Base-by-base conservation (phyloP, 192 early-diverging fungal species). In the Coemansia sp. region DNA sequence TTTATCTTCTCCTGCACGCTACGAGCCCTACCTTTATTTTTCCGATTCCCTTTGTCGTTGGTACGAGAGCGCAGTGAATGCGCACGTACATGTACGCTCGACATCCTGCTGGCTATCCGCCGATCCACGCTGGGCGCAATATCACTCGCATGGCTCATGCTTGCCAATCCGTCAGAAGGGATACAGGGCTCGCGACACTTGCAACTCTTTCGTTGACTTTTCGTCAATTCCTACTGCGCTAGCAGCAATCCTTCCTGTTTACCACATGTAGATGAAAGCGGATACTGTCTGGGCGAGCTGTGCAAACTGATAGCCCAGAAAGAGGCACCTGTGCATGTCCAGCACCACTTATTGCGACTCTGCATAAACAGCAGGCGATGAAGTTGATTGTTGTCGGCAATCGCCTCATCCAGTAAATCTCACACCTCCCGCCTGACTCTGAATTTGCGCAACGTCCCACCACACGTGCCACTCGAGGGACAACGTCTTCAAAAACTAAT, bases 401-500 rank as follows among this genome's bases (percentile, higher is more conserved):
- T 53, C 51, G 27, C 27, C 51, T 53, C 51, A 53, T 53, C 54
- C 54, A 57, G 54, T 6, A 57, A 57, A 57, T 57, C 54, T 48
- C 31, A 35, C 31, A 9, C 24, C 11, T 13, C 10, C 54, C 54
- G 54, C 54, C 54, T 57, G 54, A 57, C 54, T 57, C 54, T 57
- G 54, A 57, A 57, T 57, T 57, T 57, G 54, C 16, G 54, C 54
- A 57, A 57, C 54, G 24, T 31, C 54, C 54, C 54, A 57, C 29
- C 14, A 57, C 54, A 57, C 54, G 54, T 57, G 54, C 54, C 54
- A 34, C 54, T 27, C 31, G 29, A 31, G 9, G 31, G 53, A 56
- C 53, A 56, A 56, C 10, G 53, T 24, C 33, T 33, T 56, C 29
- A 33, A 56, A 51, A 34, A 34, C 54, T 53, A 56, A 56, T 56